phyloP scores from a whole-genome alignment of 164 flowering plant species.

The Hamamelis virginiana region DNA sequence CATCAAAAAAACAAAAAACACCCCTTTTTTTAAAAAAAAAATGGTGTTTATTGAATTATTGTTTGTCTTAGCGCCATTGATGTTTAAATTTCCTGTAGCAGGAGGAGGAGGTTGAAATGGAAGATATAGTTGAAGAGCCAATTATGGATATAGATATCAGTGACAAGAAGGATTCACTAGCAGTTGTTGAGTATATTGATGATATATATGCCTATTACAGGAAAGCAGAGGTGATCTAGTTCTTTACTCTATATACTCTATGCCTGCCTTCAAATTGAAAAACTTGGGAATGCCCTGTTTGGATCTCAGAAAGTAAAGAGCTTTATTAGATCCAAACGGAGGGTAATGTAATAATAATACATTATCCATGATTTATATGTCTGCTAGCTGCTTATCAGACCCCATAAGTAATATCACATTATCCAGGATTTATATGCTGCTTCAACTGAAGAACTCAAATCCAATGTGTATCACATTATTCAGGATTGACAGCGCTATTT shows the following conservation, averaged over 20 bases:
- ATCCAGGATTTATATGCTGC: background rate
- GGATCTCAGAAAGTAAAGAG: no score
- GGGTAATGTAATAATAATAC: no score
- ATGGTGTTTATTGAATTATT: background rate
- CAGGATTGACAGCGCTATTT: background rate
- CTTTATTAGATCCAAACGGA: no score
- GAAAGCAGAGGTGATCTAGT: slow-evolving; percentile 52
- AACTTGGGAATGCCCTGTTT: no score
- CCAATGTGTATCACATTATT: background rate
- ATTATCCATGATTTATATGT: no score
- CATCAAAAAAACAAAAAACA: background rate
- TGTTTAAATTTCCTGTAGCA: slow-evolving; percentile 22
- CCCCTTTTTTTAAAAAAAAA: background rate
- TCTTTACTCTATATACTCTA: no score
- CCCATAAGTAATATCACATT: no score
- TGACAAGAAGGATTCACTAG: slow-evolving; percentile 63
- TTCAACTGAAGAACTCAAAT: background rate
- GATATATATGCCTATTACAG: slow-evolving; percentile 63
- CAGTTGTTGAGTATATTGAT: slow-evolving; percentile 82
- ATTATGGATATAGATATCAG: slow-evolving; percentile 61
- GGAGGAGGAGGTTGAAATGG: slow-evolving; percentile 87
- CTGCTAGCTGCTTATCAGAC: no score
- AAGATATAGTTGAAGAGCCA: slow-evolving; percentile 53
- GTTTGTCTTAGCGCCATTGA: background rate
- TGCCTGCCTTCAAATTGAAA: no score